These are phyloP conservation scores for Zelopaecilomyces penicillatus DNA, from an alignment of 2,329 filamentous ascomycete genomes.

Conservation along the genomic window DNA sequence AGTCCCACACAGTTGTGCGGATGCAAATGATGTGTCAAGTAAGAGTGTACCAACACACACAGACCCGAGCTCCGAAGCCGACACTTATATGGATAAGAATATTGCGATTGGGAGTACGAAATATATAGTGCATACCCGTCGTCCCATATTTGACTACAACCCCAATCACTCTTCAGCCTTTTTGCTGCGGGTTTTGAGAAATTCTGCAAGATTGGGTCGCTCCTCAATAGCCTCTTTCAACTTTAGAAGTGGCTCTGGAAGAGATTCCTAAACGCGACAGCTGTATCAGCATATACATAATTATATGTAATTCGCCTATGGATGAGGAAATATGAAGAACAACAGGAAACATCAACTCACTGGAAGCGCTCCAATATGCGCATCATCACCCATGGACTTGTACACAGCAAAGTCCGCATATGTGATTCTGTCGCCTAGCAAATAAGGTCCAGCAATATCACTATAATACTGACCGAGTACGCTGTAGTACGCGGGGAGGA, in stretches of 20 bases:
- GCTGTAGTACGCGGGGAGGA: constrained; percentile 21
- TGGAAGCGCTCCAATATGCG: constrained; percentile 22
- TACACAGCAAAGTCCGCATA: constrained; percentile 32
- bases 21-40: too few relatives aligned
- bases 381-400: constrained; percentile 30
- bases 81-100: too few relatives aligned
- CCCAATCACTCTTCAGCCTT: background rate
- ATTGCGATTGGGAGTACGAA: too few relatives aligned
- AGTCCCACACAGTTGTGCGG: too few relatives aligned
- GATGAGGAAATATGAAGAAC: background rate
- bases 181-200: background rate
- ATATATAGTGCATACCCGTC: too few relatives aligned
- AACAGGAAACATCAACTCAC: constrained; percentile 18
- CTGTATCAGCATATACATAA: background rate
- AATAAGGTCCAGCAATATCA: constrained; percentile 23
- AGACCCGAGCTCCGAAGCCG: too few relatives aligned
- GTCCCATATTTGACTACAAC: background rate
- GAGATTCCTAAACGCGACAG: background rate
- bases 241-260: background rate
- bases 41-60: too few relatives aligned
- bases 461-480: constrained; percentile 22
- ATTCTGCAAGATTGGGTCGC: constrained; percentile 6
- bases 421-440: constrained; percentile 26
- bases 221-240: constrained; percentile 3
- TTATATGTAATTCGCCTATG: background rate